These are phyloP conservation scores for Euphorbia pulcherrima DNA, from an alignment of 345 rosid genomes.

Conservation along the genomic window DNA sequence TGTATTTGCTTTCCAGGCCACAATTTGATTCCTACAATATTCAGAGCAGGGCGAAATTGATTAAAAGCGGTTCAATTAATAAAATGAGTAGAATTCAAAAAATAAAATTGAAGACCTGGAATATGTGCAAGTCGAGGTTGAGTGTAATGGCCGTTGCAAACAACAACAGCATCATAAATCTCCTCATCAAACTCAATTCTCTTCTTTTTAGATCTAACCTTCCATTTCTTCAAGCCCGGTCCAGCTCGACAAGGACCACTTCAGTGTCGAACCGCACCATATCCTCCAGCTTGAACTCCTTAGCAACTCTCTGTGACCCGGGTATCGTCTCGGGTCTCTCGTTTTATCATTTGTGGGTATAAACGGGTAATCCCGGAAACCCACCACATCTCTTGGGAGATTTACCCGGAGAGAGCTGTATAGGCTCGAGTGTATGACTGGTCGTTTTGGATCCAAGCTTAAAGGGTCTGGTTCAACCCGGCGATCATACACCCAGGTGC, in stretches of 20 bases:
- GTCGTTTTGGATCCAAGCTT: conserved; percentile 58
- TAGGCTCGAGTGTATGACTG: conserved; percentile 61
- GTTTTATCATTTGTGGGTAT: conserved; percentile 23
- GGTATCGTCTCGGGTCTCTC: conserved; percentile 67
- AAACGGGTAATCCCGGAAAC: conserved; percentile 70
- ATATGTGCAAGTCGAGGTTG: conserved; percentile 66
- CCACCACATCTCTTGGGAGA: conserved; percentile 85
- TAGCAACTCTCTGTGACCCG: conserved; percentile 64
- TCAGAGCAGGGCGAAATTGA: no score
- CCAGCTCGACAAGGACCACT: conserved; percentile 40
- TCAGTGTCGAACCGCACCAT: conserved; percentile 59
- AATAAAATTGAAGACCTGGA: conserved; percentile 37
- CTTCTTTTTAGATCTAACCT: conserved; percentile 41
- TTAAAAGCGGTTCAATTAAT: no score
- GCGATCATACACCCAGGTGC: conserved; percentile 65
- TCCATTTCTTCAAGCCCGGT: conserved; percentile 47
- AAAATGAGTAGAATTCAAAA: no score
- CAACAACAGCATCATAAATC: conserved; percentile 68
- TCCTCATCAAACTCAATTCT: conserved; percentile 27
- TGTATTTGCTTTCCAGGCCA: conserved; percentile 95
- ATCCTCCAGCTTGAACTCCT: conserved; percentile 56
- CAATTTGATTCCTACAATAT: conserved; percentile 44
- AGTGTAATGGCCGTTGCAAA: conserved; percentile 63
- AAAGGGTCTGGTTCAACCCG: conserved; percentile 60
- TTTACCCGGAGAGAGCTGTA: conserved; percentile 81